Evolutionary conservation across 2,329 filamentous ascomycete species (phyloP), one percentile per base, ranked within the genome.

Genomic region (Exophiala bonariae): DNA sequence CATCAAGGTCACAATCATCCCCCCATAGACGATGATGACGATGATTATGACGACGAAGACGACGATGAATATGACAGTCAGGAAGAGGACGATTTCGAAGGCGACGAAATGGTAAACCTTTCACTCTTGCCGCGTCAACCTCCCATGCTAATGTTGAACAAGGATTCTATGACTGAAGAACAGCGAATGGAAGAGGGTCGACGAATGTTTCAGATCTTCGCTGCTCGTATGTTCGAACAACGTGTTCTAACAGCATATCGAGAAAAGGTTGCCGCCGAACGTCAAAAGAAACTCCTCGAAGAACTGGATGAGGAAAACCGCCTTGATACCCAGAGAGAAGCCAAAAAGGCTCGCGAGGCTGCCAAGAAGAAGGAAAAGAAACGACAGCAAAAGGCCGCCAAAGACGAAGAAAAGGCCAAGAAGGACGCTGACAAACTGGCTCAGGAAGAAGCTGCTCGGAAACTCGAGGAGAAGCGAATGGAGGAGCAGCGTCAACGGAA

Each of bases 131-230:
- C 59, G 60, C 80, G 11, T 14, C 8, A 37, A 13, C 36, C n/a
- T 28, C 35, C 10, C 34, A 13, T 41, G 50, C 56, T 65, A 63
- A 73, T 75, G 63, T 70, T 61, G 50, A 56, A 37, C 50, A 54
- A 97, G 92, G 91, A 95, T 66, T 83, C 86, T 56, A 93, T 97
- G 89, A 96, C 90, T 41, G 92, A 97, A 74, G 89, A 96, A 72
- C 91, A 97, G 75, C 87, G 93, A 52, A 97, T 99, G 93, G 91
- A 97, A 67, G 93, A 99, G 75, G 93, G 93, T 52, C 83, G 93
- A 47, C 81, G 92, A 59, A 99, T 99, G 93, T 99, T 99, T 66
- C 93, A 99, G 68, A 97, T 99, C 67, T 99, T 99, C 69, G 93
- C 93, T 52, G 93, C 93, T 48, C 85, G 93, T 55, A 99, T 99